These are phyloP conservation scores for Prunus dulcis DNA, from an alignment of 306 rosid species.

Conservation along the genomic window DNA sequence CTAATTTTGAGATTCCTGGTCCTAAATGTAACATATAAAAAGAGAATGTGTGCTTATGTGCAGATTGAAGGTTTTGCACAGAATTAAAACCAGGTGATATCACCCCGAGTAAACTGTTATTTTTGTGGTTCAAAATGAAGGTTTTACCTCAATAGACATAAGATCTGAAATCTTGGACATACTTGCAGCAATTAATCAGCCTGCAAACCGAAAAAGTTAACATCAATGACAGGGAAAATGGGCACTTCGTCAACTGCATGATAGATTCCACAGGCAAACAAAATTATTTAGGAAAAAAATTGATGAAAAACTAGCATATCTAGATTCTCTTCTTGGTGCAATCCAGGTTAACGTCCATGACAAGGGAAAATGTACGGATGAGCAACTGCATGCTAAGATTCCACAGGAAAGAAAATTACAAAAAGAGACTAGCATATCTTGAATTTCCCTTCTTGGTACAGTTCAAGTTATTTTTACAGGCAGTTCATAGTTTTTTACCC, in stretches of 20 bases:
- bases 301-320: neutral
- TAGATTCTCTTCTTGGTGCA: neutral
- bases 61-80: neutral
- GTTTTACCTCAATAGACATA: slow-evolving; percentile 53
- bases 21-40: neutral
- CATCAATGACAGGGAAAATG: slow-evolving; percentile 21
- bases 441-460: neutral
- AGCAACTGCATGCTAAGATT: neutral
- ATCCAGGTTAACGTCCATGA: slow-evolving; percentile 12
- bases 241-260: slow-evolving; percentile 3
- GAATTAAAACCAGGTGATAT: neutral
- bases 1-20: neutral
- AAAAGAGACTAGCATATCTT: neutral
- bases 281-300: no score
- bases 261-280: slow-evolving; percentile 4
- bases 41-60: neutral
- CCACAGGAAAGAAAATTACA: neutral
- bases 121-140: slow-evolving; percentile 4
- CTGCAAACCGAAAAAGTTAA: slow-evolving; percentile 45
- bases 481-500: neutral
- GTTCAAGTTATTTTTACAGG: neutral
- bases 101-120: neutral
- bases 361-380: slow-evolving; percentile 8
- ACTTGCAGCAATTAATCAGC: slow-evolving; percentile 46
- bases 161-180: slow-evolving; percentile 31